These are phyloP conservation scores for Colletotrichum sp. DNA, from an alignment of 2,329 filamentous ascomycete genomes.

Conservation along the genomic window DNA sequence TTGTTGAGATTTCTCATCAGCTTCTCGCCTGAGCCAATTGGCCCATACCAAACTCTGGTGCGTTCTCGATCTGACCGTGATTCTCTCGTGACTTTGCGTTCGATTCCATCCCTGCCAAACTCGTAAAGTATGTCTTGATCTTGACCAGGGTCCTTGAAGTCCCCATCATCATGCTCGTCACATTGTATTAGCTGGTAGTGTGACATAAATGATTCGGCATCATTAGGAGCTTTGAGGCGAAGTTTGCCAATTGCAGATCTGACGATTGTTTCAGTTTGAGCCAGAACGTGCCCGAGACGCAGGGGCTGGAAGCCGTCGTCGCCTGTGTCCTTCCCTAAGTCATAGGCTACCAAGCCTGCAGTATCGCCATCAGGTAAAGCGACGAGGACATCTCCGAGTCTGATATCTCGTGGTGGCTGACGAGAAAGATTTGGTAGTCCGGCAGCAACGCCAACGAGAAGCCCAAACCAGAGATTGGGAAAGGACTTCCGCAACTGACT, in stretches of 20 bases:
- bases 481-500: conserved; percentile 18
- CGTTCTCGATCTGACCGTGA: conserved; percentile 23
- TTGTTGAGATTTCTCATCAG: conserved; percentile 28
- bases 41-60: conserved; percentile 36
- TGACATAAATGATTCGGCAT: not conserved
- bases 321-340: conserved; percentile 35
- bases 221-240: not conserved
- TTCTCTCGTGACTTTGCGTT: not conserved
- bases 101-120: not conserved
- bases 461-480: conserved; percentile 38
- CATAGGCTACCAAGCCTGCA: conserved; percentile 33
- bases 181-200: not conserved
- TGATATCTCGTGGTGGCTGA: conserved; percentile 33
- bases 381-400: conserved; percentile 41
- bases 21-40: conserved; percentile 36
- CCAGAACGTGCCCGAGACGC: conserved; percentile 25
- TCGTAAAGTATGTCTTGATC: conserved; percentile 26
- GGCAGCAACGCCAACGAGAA: conserved; percentile 39
- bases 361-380: conserved; percentile 26
- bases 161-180: not conserved
- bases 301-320: conserved; percentile 26
- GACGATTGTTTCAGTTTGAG: conserved; percentile 32
- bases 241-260: conserved; percentile 37
- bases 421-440: conserved; percentile 32
- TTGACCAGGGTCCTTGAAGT: not conserved